Conservation (phyloP, 305 asterid species). For the Plantago rigida region DNA sequence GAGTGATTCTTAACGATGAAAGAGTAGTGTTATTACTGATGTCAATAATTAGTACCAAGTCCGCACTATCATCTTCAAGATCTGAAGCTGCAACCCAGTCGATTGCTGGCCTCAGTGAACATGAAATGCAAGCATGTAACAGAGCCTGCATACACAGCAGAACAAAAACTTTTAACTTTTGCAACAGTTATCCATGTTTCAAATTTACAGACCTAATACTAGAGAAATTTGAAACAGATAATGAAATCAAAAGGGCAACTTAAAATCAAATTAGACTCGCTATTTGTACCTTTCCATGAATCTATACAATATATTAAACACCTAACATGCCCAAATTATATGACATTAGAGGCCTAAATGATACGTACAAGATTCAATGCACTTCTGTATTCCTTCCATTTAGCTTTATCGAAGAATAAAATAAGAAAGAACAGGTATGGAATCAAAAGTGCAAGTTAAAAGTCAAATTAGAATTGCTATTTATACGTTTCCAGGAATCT, state of each 20-base stretch:
- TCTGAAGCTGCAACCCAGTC: constrained; percentile 99
- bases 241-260: not conserved
- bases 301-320: no score
- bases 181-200: not conserved
- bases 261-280: not conserved
- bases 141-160: constrained; percentile 58
- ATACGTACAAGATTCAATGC: no score
- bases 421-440: not conserved
- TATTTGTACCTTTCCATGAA: no score
- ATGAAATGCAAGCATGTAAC: constrained; percentile 82
- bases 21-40: constrained; percentile 12
- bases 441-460: not conserved
- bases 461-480: not conserved
- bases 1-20: constrained; percentile 12
- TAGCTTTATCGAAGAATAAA: not conserved
- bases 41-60: constrained; percentile 37
- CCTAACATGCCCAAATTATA: no score
- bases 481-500: no score
- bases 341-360: no score
- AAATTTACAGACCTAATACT: no score
- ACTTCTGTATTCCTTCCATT: no score
- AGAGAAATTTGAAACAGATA: no score
- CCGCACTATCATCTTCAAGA: constrained; percentile 76
- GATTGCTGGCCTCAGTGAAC: constrained; percentile 69
- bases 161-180: constrained; percentile 5